These are phyloP conservation scores for Naganishia randhawae DNA, from an alignment of 768 basidiomycete species.

Conservation along the genomic window DNA sequence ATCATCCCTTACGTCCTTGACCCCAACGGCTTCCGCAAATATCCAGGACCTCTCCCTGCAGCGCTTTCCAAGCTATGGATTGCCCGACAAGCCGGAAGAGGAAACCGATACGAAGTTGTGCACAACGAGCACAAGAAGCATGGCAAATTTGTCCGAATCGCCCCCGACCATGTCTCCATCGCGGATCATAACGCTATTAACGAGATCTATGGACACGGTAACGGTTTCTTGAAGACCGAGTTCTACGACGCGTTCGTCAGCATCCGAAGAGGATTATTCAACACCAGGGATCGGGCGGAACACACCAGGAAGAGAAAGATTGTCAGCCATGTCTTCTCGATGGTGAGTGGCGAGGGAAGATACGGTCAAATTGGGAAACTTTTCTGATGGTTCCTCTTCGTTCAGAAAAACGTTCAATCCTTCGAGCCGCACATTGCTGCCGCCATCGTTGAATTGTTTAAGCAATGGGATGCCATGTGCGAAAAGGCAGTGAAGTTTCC, in stretches of 20 bases:
- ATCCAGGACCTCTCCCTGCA: slow-evolving; percentile 69
- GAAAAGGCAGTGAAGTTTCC: slow-evolving; percentile 58
- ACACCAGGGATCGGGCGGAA: slow-evolving; percentile 63
- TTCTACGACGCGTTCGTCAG: slow-evolving; percentile 68
- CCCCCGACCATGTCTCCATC: slow-evolving; percentile 72
- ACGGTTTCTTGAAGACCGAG: slow-evolving; percentile 72
- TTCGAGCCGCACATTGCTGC: slow-evolving; percentile 74
- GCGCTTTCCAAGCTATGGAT: slow-evolving; percentile 72
- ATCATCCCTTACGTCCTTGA: slow-evolving; percentile 60
- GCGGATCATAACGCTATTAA: slow-evolving; percentile 72
- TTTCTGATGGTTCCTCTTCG: slow-evolving; percentile 57
- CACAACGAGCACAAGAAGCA: slow-evolving; percentile 70
- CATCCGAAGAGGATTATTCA: slow-evolving; percentile 54
- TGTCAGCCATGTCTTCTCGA: slow-evolving; percentile 53
- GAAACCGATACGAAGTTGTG: slow-evolving; percentile 70
- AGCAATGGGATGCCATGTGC: slow-evolving; percentile 72
- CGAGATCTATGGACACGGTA: slow-evolving; percentile 75
- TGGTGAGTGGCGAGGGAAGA: background rate
- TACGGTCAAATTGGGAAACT: background rate
- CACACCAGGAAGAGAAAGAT: slow-evolving; percentile 90
- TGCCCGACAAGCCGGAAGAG: slow-evolving; percentile 61
- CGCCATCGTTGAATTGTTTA: slow-evolving; percentile 61
- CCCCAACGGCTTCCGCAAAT: slow-evolving; percentile 58
- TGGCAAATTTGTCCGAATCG: slow-evolving; percentile 70
- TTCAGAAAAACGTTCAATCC: slow-evolving; percentile 70